Base-by-base conservation (phyloP, 2,329 filamentous ascomycete species). In the Hirsutella minnesotensis region DNA sequence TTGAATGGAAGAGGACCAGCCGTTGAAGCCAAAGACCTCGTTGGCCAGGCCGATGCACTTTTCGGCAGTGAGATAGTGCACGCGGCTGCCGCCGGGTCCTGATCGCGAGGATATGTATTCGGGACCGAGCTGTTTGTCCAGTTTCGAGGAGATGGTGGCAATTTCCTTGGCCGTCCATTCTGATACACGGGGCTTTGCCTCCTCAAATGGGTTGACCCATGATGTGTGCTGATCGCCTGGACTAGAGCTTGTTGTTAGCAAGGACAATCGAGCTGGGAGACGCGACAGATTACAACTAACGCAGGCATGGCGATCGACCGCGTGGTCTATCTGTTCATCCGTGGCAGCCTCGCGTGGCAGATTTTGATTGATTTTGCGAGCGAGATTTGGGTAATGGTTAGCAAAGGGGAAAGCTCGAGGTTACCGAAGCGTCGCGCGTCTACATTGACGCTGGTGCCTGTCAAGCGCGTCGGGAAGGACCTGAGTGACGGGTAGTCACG, bases 21-120 rank as follows among this genome's bases (percentile, higher is more conserved):
- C 89, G 64, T 95, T 95, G 69, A 95, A 95, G 9, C 89, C 89
- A 65, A 95, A 95, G 1, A 95, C 81, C 60, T 95, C 86, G 56
- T 95, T 95, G 42, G 89, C 89, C 41, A 95, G 81, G 45, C 86
- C 84, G 60, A 98, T 98, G 57, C 85, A 89, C 67, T 98, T 98
- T 58, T 96, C 90, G 1, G 88, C 89, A n/a, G 88, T 80, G 41
- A 98, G 73, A 63, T 98, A 98, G 60, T 94, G 87, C 16, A 98
- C 85, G 58, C 85, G 90, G 49, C 82, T 77, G 40, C 89, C 89
- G 9, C 81, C 83, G 12, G 88, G 83, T 3, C 92, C 92, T 13
- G 83, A 72, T 55, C 92, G 76, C 35, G 86, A 78, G 2, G 90
- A 96, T 45, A 98, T 86, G 61, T 94, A 98, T 65, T 98, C 94